A percentile compares a stretch with the other conserved stretches of the same genome.
These are phyloP conservation scores for Vicia villosa DNA, from an alignment of 306 rosid genomes.

Conservation along the genomic window DNA sequence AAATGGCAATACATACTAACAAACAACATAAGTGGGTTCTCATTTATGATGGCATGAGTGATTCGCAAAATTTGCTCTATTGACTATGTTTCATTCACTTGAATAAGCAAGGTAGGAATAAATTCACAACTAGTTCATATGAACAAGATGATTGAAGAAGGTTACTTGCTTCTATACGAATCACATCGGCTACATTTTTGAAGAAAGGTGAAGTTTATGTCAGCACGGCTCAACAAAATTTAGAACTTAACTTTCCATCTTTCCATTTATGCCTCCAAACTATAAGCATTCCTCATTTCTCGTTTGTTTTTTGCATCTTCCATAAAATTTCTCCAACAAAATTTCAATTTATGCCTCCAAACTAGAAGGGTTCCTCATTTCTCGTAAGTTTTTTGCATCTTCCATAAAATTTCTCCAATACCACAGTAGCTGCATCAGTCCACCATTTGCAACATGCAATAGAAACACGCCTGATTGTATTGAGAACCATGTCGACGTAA, in stretches of 20 bases:
- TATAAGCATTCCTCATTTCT: too few relatives aligned
- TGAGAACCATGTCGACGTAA: conserved; percentile 32
- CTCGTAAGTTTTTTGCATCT: conserved; percentile 32
- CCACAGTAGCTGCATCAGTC: conserved; percentile 53
- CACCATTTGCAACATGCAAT: conserved; percentile 51
- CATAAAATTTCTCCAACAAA: too few relatives aligned
- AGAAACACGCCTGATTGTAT: conserved; percentile 36
- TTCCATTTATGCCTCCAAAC: too few relatives aligned
- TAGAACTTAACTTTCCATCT: neutral
- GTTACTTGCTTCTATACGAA: neutral
- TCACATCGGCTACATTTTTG: conserved; percentile 10
- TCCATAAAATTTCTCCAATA: conserved; percentile 42
- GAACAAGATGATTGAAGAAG: conserved; percentile 12
- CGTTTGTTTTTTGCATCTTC: too few relatives aligned
- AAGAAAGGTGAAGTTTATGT: conserved; percentile 8
- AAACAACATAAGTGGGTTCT: neutral
- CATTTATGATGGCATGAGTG: conserved; percentile 24
- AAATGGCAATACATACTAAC: neutral
- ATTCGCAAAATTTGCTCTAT: conserved; percentile 20
- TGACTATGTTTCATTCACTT: conserved; percentile 12
- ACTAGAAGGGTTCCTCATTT: conserved; percentile 11
- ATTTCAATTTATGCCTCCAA: conserved; percentile 22
- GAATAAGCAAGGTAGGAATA: conserved; percentile 18
- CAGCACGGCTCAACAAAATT: neutral
- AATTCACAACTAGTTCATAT: neutral